Percentiles rank a stretch among this genome's conserved stretches.
phyloP scores from a whole-genome alignment of 139 green algal species.

The Coelastrella sp. region DNA sequence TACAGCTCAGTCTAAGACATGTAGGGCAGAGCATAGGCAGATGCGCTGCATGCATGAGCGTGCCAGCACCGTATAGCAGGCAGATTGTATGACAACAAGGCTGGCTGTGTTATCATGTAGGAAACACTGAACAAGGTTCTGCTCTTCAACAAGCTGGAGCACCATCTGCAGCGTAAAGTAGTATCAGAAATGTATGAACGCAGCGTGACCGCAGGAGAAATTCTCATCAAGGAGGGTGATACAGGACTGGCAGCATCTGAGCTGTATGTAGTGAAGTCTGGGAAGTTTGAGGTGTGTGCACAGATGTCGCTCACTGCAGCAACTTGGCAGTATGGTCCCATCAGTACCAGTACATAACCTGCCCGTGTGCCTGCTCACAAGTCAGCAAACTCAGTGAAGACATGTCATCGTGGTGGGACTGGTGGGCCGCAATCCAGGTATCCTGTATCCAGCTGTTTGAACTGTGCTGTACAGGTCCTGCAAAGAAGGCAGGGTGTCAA shows the following conservation, averaged over 20 bases:
- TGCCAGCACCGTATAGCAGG: too few relatives aligned
- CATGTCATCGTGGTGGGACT: neutral
- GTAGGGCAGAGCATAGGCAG: too few relatives aligned
- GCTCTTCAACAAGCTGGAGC: constrained; percentile 86
- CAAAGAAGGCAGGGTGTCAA: constrained; percentile 88
- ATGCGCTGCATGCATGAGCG: too few relatives aligned
- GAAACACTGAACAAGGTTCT: constrained; percentile 85
- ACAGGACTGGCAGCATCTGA: constrained; percentile 83
- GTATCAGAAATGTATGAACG: constrained; percentile 80
- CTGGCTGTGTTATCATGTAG: too few relatives aligned
- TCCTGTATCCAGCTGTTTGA: too few relatives aligned
- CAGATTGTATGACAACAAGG: too few relatives aligned
- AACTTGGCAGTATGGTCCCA: too few relatives aligned
- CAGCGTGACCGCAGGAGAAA: constrained; percentile 76
- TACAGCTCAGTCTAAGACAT: constrained; percentile 49
- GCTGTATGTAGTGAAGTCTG: constrained; percentile 94
- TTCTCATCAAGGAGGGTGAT: constrained; percentile 95
- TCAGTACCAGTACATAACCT: neutral
- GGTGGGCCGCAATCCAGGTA: too few relatives aligned
- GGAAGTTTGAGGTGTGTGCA: constrained; percentile 89
- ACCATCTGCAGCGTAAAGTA: constrained; percentile 72
- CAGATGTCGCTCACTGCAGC: neutral
- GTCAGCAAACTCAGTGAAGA: too few relatives aligned
- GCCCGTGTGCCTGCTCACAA: neutral
- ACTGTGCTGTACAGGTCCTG: constrained; percentile 68